A percentile compares a stretch with the other conserved stretches of the same genome.
phyloP scores from a whole-genome alignment of 2,329 filamentous ascomycete species.

The Emmonsiellopsis sp. region DNA sequence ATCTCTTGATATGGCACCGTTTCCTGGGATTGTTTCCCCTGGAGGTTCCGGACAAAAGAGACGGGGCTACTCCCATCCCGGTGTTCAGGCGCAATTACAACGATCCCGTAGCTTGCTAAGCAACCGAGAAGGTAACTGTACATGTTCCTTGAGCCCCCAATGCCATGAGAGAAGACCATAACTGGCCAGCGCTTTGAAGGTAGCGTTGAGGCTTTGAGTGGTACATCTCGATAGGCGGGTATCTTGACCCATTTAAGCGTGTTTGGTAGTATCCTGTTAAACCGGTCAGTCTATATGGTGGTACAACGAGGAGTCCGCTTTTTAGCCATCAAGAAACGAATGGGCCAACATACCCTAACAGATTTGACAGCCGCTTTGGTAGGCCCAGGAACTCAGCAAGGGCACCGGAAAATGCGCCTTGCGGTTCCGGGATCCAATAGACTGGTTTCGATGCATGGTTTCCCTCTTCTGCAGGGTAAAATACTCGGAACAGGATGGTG shows the following conservation, averaged over 20 bases:
- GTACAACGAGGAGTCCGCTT: too few relatives aligned
- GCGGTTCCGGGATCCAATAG: slow-evolving; percentile 69
- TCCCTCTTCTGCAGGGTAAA: slow-evolving; percentile 57
- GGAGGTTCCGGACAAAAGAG: slow-evolving; percentile 54
- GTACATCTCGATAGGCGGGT: slow-evolving; percentile 36
- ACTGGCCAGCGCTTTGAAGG: slow-evolving; percentile 61
- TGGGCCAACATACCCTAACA: slow-evolving; percentile 27
- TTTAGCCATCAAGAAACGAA: neutral
- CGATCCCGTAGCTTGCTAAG: slow-evolving; percentile 68
- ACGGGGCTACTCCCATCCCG: slow-evolving; percentile 71
- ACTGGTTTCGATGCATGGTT: slow-evolving; percentile 48
- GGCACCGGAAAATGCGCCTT: slow-evolving; percentile 62
- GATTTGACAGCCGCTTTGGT: slow-evolving; percentile 38
- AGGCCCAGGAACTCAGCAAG: slow-evolving; percentile 70
- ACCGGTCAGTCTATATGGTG: slow-evolving; percentile 3
- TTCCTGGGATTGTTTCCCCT: slow-evolving; percentile 6
- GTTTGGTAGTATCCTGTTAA: slow-evolving; percentile 13
- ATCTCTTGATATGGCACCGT: slow-evolving; percentile 32
- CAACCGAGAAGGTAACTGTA: slow-evolving; percentile 78
- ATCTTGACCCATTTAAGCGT: slow-evolving; percentile 19
- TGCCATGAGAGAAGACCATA: slow-evolving; percentile 76
- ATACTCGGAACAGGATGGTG: slow-evolving; percentile 73
- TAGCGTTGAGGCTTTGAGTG: slow-evolving; percentile 43
- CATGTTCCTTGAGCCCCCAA: slow-evolving; percentile 71
- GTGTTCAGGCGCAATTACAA: slow-evolving; percentile 75